phyloP scores from a whole-genome alignment of 108 stramenopile genomes.

The Nannochloropsis gaditana region DNA sequence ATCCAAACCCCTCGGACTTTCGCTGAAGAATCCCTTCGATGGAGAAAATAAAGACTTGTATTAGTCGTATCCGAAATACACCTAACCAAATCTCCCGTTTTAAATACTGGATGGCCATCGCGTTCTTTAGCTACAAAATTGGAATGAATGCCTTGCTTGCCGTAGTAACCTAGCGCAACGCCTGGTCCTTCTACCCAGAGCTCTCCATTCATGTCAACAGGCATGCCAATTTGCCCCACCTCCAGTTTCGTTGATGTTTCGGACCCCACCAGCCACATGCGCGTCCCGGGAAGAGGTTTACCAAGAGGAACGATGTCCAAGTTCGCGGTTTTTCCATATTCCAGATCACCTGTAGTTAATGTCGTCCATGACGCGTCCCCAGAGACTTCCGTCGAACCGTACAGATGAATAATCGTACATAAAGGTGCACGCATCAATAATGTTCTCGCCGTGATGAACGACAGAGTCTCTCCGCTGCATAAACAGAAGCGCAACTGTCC shows the following conservation, averaged over 20 bases:
- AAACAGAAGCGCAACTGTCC: neutral
- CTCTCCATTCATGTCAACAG: neutral
- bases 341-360: neutral
- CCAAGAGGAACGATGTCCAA: neutral
- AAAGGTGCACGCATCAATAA: neutral
- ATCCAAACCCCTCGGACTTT: neutral
- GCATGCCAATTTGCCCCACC: neutral
- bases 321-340: neutral
- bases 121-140: neutral
- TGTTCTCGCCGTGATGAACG: neutral
- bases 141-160: neutral
- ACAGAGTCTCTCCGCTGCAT: slow-evolving; percentile 19
- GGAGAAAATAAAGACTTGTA: neutral
- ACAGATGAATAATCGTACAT: neutral
- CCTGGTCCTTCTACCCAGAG: neutral
- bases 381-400: slow-evolving; percentile 16
- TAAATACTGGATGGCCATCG: neutral
- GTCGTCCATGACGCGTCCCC: neutral
- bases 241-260: neutral
- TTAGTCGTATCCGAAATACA: neutral
- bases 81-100: neutral
- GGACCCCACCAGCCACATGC: neutral
- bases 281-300: neutral
- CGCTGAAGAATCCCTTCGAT: neutral
- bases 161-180: slow-evolving; percentile 16